phyloP scores from a whole-genome alignment of 495 filamentous ascomycete species.

The Neurospora tetraspora region DNA sequence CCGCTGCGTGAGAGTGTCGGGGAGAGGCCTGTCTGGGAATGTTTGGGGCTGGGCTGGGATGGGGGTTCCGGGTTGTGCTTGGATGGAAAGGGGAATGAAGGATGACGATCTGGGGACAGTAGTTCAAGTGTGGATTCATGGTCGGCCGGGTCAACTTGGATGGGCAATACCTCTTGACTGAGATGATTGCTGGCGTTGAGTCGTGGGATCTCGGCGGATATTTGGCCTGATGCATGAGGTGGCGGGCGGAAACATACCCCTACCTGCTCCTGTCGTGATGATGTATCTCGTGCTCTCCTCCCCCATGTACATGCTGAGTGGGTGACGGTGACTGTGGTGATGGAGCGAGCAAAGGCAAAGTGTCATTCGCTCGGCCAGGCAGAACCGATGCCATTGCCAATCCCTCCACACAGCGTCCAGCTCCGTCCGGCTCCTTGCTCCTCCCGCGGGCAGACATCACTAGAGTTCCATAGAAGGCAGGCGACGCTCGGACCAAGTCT shows the following conservation, averaged over 20 bases:
- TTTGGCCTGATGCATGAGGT: neutral
- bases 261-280: neutral
- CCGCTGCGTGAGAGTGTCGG: neutral
- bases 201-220: neutral
- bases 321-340: neutral
- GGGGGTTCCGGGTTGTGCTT: neutral
- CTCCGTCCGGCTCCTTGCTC: neutral
- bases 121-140: neutral
- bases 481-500: slow-evolving; percentile 21
- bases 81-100: neutral
- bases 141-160: neutral
- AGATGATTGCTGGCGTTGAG: neutral
- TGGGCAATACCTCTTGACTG: neutral
- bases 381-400: neutral
- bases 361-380: neutral
- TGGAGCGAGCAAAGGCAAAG: neutral
- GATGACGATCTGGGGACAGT: neutral
- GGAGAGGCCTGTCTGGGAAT: neutral
- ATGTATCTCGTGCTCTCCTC: neutral
- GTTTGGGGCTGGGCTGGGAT: neutral
- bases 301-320: neutral
- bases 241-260: neutral
- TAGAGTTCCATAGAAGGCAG: neutral
- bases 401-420: neutral
- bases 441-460: neutral